These are phyloP conservation scores for Paratinospora sagittata DNA, from an alignment of 164 flowering plant genomes.

Conservation along the genomic window DNA sequence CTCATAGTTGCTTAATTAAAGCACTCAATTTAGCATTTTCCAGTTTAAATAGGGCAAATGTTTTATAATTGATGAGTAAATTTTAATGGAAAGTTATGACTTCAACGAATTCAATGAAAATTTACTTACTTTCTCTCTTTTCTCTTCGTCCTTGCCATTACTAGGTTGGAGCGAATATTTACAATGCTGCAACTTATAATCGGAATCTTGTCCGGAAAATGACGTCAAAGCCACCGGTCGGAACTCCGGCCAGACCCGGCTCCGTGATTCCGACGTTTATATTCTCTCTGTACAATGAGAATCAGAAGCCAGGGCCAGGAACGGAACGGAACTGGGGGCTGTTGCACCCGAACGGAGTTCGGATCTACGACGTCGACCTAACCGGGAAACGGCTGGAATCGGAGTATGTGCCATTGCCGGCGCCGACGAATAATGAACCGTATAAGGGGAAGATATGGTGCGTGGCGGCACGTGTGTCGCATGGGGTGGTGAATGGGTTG, in stretches of 20 bases:
- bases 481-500: constrained; percentile 18
- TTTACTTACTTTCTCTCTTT: no score
- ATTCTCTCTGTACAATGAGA: constrained; percentile 74
- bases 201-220: constrained; percentile 54
- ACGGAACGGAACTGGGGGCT: constrained; percentile 95
- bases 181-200: constrained; percentile 89
- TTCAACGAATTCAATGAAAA: no score
- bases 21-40: no score
- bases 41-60: no score
- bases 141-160: no score
- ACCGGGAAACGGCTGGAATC: constrained; percentile 35
- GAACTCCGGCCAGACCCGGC: constrained; percentile 83
- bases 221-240: constrained; percentile 41
- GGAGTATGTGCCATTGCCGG: constrained; percentile 41
- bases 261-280: constrained; percentile 49
- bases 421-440: constrained; percentile 49
- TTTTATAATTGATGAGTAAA: no score
- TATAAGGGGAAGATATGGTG: constrained; percentile 89
- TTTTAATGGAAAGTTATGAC: no score
- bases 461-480: constrained; percentile 39
- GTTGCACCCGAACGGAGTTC: constrained; percentile 49
- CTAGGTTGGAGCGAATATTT: constrained; percentile 50
- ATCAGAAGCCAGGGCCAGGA: constrained; percentile 69
- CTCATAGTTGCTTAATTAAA: no score
- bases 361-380: constrained; percentile 53